Conservation (phyloP, 345 rosid species). For the Corchorus capsularis region DNA sequence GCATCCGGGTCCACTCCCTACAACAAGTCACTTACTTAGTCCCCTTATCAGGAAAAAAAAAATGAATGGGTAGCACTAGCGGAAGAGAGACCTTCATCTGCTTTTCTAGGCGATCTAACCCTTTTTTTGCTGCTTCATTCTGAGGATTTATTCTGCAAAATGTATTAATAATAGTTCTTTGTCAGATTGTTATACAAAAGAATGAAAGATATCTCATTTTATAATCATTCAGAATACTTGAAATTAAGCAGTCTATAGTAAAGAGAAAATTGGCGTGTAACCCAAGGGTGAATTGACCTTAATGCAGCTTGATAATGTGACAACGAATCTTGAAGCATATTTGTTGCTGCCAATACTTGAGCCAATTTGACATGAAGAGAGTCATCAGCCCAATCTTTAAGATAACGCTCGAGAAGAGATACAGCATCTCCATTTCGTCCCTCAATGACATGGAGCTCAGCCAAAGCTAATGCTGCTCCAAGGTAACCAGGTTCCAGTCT, state of each 20-base stretch:
- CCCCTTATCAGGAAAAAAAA: neutral
- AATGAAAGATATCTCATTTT: slow-evolving; percentile 2
- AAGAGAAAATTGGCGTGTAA: slow-evolving; percentile 13
- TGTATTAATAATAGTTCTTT: neutral
- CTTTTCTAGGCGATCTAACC: slow-evolving; percentile 94
- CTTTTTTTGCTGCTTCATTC: slow-evolving; percentile 92
- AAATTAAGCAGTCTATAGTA: slow-evolving; percentile 8
- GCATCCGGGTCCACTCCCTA: slow-evolving; percentile 99
- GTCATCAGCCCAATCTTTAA: slow-evolving; percentile 98
- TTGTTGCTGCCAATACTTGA: slow-evolving; percentile 89
- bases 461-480: slow-evolving; percentile 95
- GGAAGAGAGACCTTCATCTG: slow-evolving; percentile 84
- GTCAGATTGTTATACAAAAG: neutral
- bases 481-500: slow-evolving; percentile 94
- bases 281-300: slow-evolving; percentile 43
- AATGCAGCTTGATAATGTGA: slow-evolving; percentile 91
- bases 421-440: slow-evolving; percentile 95
- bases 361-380: slow-evolving; percentile 97
- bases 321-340: slow-evolving; percentile 82
- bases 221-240: neutral
- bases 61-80: neutral
- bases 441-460: slow-evolving; percentile 88
- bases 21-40: slow-evolving; percentile 14
- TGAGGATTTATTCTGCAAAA: slow-evolving; percentile 81
- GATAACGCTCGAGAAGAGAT: slow-evolving; percentile 89